These are phyloP conservation scores for Globisporangium splendens DNA, from an alignment of 352 stramenopile genomes.

Conservation along the genomic window DNA sequence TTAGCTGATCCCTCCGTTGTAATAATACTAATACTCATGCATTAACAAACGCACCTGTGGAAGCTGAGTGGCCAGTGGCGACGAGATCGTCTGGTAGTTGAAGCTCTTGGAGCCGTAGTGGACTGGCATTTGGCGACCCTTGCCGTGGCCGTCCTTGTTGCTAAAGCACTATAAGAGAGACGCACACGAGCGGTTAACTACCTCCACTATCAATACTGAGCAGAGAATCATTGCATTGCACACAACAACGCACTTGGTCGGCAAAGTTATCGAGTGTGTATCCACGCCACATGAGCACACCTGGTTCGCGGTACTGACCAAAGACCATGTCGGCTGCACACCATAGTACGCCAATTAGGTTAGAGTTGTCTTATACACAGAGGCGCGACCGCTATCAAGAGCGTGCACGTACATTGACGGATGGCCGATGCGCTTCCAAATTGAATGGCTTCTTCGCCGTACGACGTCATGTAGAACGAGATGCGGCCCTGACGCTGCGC, in stretches of 20 bases:
- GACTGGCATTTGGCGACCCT: conserved; percentile 97
- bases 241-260: conserved; percentile 71
- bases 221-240: background rate
- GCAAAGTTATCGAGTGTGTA: conserved; percentile 97
- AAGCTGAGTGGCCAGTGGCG: conserved; percentile 96
- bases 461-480: conserved; percentile 96
- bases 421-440: conserved; percentile 94
- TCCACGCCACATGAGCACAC: conserved; percentile 97
- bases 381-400: too few species aligned
- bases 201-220: background rate
- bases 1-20: background rate
- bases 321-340: conserved; percentile 91
- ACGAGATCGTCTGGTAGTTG: conserved; percentile 98
- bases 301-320: conserved; percentile 97
- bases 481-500: conserved; percentile 97
- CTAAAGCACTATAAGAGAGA: conserved; percentile 82
- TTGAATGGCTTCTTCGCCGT: conserved; percentile 95
- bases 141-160: conserved; percentile 94
- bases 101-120: conserved; percentile 95
- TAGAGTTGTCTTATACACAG: background rate
- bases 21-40: background rate
- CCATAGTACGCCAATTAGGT: too few species aligned
- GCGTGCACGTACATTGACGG: conserved; percentile 24
- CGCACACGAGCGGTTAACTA: background rate
- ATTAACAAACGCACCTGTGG: conserved; percentile 65